Percentiles rank a stretch among this genome's conserved stretches.
Conservation (phyloP, 352 stramenopile genomes). For the Hyaloperonospora brassicae region DNA sequence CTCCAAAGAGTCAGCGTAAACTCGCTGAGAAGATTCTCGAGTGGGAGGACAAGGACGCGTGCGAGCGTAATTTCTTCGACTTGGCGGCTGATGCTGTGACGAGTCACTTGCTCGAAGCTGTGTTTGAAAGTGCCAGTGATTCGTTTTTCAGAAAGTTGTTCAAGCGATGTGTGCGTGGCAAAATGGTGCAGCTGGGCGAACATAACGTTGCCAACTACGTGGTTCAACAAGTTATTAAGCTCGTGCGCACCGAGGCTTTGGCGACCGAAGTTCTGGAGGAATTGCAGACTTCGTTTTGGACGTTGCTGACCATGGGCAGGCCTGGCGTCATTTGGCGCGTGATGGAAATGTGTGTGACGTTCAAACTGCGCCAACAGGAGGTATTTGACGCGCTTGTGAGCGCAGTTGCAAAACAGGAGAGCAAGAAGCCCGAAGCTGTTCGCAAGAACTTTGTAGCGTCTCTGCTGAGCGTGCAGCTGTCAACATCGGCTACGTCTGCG, state of each 20-base stretch:
- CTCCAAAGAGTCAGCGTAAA: slow-evolving; percentile 35
- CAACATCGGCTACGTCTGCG: slow-evolving; percentile 36
- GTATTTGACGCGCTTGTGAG: slow-evolving; percentile 48
- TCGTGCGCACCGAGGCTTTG: slow-evolving; percentile 34
- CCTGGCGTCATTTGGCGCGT: slow-evolving; percentile 72
- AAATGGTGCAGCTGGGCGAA: slow-evolving; percentile 61
- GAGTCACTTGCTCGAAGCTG: slow-evolving; percentile 65
- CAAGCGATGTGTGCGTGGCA: slow-evolving; percentile 46
- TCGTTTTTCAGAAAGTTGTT: slow-evolving; percentile 64
- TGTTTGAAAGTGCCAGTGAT: slow-evolving; percentile 52
- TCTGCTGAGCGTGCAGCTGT: slow-evolving; percentile 57
- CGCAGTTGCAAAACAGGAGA: slow-evolving; percentile 67
- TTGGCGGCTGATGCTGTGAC: slow-evolving; percentile 64
- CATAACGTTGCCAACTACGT: slow-evolving; percentile 79
- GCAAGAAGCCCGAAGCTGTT: slow-evolving; percentile 66
- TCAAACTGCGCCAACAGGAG: slow-evolving; percentile 40
- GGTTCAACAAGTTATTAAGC: slow-evolving; percentile 63
- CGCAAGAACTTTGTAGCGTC: slow-evolving; percentile 57
- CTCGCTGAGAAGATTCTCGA: slow-evolving; percentile 59
- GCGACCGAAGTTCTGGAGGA: slow-evolving; percentile 50
- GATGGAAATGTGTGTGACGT: slow-evolving; percentile 63
- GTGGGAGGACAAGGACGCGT: slow-evolving; percentile 55
- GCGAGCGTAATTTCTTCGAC: slow-evolving; percentile 51
- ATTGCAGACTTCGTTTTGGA: slow-evolving; percentile 54
- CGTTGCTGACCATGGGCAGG: slow-evolving; percentile 57